Evolutionary conservation across 1,284 basidiomycete genomes (phyloP), one percentile per base, ranked within the genome.

Genomic region (Ganoderma multipileum): DNA sequence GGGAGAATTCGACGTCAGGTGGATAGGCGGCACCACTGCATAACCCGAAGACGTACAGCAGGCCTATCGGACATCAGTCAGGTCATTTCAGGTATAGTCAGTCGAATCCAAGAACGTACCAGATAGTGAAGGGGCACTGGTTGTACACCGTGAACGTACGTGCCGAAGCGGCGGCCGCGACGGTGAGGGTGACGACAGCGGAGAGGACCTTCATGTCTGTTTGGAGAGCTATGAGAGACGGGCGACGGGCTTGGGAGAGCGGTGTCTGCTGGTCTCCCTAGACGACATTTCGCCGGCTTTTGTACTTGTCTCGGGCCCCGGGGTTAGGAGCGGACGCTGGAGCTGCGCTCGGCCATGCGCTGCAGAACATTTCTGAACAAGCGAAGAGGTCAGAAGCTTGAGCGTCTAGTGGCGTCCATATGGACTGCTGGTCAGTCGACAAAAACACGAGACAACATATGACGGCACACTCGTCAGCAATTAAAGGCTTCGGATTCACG

Each of bases 51-150:
- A 30, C 77, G 41, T 72, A 80, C 79, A 64, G 78, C 80, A 65
- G 79, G 79, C 79, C 79, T 81, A 64, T 2, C 42, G 6, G 28
- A 33, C 28, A 4, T 41, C 2, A 11, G 38, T 60, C 14, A 60
- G 58, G n/a, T 16, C 12, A 60, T n/a, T 20, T 28, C 4, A 2
- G 23, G 0, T 4, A n/a, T 1, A 23, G 18, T 12, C 9, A 26
- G 12, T 26, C 3, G 9, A 26, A 50, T 26, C 9, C n/a, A 12
- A 16, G 20, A 11, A 61, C 65, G n/a, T 47, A 69, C 68, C 69
- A 70, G 36, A 70, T 69, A 18, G 70, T 71, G 66, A 69, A 71
- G 7, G 70, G 65, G 26, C 70, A 71, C 36, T 71, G 65, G 68
- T 71, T 71, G 70, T 63, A 69, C 16, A 71, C 65, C 0, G 68